Percentiles rank a stretch among this genome's conserved stretches.
Evolutionary conservation across 2,329 filamentous ascomycete genomes (phyloP).

Genomic region (Passalora sequoiae): DNA sequence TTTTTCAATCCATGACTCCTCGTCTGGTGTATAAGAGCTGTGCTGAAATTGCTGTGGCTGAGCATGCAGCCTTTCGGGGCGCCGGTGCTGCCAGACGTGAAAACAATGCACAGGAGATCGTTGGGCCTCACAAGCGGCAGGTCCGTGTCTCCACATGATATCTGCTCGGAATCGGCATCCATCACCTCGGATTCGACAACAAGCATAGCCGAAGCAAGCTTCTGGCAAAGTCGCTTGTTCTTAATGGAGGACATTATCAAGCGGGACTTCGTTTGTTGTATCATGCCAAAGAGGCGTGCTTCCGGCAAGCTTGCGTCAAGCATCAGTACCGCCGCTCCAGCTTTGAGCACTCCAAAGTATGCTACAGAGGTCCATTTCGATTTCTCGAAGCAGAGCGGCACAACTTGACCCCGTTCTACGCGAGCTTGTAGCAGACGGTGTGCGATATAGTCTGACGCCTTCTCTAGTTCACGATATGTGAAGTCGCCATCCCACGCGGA

Average conservation of each 20-base stretch:
- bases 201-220: neutral
- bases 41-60: slow-evolving; percentile 11
- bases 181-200: no score
- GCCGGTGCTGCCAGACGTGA: slow-evolving; percentile 17
- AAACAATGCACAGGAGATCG: slow-evolving; percentile 9
- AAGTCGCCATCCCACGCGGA: slow-evolving; percentile 28
- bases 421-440: neutral
- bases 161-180: neutral
- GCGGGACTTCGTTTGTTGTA: neutral
- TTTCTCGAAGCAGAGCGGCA: slow-evolving; percentile 5
- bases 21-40: slow-evolving; percentile 1
- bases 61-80: slow-evolving; percentile 15
- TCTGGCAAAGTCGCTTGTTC: neutral
- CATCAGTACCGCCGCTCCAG: neutral
- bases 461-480: slow-evolving; percentile 26
- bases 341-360: slow-evolving; percentile 5
- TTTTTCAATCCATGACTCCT: neutral
- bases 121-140: neutral
- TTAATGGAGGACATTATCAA: neutral
- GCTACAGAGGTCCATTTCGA: slow-evolving; percentile 1
- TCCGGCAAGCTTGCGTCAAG: neutral
- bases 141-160: neutral
- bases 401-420: neutral
- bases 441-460: slow-evolving; percentile 9
- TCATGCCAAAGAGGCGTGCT: neutral